Conservation (phyloP, 2,329 filamentous ascomycete genomes). For the Pyricularia pennisetigena region DNA sequence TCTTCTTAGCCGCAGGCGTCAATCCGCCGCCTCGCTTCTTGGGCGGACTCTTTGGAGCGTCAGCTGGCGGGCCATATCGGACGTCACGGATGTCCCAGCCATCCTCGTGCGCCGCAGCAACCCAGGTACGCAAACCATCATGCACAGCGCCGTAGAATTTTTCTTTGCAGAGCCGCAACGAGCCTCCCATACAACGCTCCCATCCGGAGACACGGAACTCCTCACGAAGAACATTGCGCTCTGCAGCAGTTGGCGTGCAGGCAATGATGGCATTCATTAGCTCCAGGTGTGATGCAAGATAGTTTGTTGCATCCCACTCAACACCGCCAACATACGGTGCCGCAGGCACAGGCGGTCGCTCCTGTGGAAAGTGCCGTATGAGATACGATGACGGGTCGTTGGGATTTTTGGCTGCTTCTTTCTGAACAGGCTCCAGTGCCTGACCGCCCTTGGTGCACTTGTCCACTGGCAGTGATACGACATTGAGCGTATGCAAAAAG, state of each 20-base stretch:
- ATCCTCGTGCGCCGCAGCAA: constrained; percentile 77
- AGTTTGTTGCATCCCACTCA: constrained; percentile 98
- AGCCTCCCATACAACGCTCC: constrained; percentile 81
- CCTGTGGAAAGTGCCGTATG: constrained; percentile 67
- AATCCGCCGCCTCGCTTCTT: constrained; percentile 15
- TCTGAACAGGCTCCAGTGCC: not conserved
- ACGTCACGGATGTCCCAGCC: constrained; percentile 80
- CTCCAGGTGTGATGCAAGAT: constrained; percentile 85
- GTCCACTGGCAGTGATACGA: constrained; percentile 56
- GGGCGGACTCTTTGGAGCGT: constrained; percentile 24
- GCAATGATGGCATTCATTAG: constrained; percentile 86
- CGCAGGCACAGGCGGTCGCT: constrained; percentile 82
- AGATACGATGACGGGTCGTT: constrained; percentile 37
- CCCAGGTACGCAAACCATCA: constrained; percentile 81
- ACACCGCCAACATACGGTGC: constrained; percentile 95
- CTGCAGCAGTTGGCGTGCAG: constrained; percentile 57
- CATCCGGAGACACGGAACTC: constrained; percentile 77
- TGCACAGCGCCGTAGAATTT: constrained; percentile 95
- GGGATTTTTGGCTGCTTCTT: not conserved
- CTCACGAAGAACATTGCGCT: constrained; percentile 69
- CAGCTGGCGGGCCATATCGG: constrained; percentile 55
- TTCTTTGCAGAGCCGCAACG: constrained; percentile 85
- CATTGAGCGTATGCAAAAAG: constrained; percentile 88
- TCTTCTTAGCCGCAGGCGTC: constrained; percentile 21
- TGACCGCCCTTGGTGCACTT: constrained; percentile 19